Conservation (phyloP, 2,329 filamentous ascomycete species). For the Ophiostoma piceae region DNA sequence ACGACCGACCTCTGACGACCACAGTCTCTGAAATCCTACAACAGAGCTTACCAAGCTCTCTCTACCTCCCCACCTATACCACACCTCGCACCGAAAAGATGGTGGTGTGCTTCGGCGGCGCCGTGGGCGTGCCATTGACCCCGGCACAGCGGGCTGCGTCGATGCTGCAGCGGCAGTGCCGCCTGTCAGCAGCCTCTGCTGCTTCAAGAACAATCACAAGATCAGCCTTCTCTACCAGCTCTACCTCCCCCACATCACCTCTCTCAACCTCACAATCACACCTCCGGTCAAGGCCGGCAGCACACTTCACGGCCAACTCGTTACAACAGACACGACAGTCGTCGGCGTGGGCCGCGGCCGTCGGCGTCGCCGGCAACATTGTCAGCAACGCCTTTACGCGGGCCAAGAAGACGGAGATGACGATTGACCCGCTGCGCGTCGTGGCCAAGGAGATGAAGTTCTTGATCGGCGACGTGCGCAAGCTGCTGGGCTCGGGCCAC, state of each 20-base stretch:
- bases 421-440: slow-evolving; percentile 79
- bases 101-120: slow-evolving; percentile 17
- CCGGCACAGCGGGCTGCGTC: slow-evolving; percentile 16
- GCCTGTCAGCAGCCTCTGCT: background rate
- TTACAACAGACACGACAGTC: slow-evolving; percentile 29
- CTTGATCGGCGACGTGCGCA: slow-evolving; percentile 85
- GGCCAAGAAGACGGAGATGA: slow-evolving; percentile 60
- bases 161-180: slow-evolving; percentile 11
- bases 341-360: slow-evolving; percentile 72
- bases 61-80: background rate
- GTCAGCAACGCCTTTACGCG: slow-evolving; percentile 62
- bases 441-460: slow-evolving; percentile 97
- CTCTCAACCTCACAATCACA: background rate
- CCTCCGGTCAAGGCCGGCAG: slow-evolving; percentile 9
- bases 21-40: background rate
- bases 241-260: background rate
- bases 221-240: background rate
- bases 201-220: background rate
- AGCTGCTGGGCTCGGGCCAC: slow-evolving; percentile 89
- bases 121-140: slow-evolving; percentile 16
- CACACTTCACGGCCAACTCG: background rate
- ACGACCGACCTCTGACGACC: too few species aligned
- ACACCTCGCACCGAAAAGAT: background rate
- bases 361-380: slow-evolving; percentile 64
- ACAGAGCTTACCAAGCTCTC: background rate